Conservation (phyloP, 805 yeast species). For the Pichia nakasei region DNA sequence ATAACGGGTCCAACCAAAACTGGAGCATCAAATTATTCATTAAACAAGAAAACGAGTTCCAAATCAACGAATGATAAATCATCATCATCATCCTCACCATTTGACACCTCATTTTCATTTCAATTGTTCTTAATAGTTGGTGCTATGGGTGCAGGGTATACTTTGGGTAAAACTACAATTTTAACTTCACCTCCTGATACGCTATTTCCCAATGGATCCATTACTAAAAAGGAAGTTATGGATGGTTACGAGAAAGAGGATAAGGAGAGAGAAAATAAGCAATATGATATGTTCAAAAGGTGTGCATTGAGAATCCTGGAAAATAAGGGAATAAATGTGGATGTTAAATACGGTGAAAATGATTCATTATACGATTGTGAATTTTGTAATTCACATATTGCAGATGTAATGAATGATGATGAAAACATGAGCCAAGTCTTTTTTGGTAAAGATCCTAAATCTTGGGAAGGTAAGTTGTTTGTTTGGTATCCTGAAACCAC, state of each 20-base stretch:
- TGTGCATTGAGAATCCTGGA: conserved; percentile 20
- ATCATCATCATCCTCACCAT: conserved; percentile 8
- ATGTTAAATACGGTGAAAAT: conserved; percentile 14
- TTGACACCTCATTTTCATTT: conserved; percentile 20
- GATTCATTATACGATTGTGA: conserved; percentile 3
- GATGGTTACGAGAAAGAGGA: conserved; percentile 10
- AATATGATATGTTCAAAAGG: conserved; percentile 20
- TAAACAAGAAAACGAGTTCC: background rate
- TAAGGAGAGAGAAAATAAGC: conserved; percentile 6
- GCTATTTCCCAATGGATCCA: conserved; percentile 22
- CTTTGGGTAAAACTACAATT: conserved; percentile 21
- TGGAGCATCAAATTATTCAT: background rate
- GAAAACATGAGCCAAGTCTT: conserved; percentile 18
- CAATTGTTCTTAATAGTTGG: conserved; percentile 22
- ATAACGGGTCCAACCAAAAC: conserved; percentile 8
- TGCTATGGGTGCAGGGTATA: conserved; percentile 28
- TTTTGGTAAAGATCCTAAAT: conserved; percentile 15
- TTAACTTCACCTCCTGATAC: conserved; percentile 22
- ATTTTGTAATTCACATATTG: conserved; percentile 16
- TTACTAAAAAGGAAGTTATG: conserved; percentile 16
- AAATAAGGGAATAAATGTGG: conserved; percentile 14
- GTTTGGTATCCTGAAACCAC: conserved; percentile 17
- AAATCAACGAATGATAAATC: background rate
- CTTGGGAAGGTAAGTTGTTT: conserved; percentile 12
- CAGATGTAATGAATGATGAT: conserved; percentile 13